phyloP scores from a whole-genome alignment of 2,329 filamentous ascomycete genomes.

The Colletotrichum tropicale region DNA sequence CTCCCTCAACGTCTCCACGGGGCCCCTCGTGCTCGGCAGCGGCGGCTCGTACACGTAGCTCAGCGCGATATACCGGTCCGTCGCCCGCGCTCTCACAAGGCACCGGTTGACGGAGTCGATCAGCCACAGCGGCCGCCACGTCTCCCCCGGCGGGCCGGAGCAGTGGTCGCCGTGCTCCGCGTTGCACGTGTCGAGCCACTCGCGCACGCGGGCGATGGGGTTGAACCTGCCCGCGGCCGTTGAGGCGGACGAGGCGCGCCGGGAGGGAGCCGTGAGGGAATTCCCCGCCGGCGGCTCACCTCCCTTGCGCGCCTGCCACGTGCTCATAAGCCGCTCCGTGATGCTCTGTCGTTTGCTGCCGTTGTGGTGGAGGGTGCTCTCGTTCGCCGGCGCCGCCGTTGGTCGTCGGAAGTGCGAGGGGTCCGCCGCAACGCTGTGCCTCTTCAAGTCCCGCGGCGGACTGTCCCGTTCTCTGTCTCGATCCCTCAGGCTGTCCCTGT shows the following conservation, averaged over 20 bases:
- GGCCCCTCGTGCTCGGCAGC: constrained; percentile 21
- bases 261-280: not conserved
- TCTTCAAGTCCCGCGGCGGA: constrained; percentile 22
- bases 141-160: constrained; percentile 27
- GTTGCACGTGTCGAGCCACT: constrained; percentile 49
- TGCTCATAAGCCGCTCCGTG: constrained; percentile 40
- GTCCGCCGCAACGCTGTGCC: constrained; percentile 19
- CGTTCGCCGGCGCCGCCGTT: constrained; percentile 5
- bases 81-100: constrained; percentile 41
- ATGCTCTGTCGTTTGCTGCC: constrained; percentile 44
- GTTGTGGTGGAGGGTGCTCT: not conserved
- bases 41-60: constrained; percentile 48
- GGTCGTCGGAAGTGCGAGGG: constrained; percentile 12
- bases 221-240: constrained; percentile 29
- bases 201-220: constrained; percentile 41
- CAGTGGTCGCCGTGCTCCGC: constrained; percentile 46
- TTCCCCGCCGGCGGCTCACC: constrained; percentile 16
- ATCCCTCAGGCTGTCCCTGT: constrained; percentile 3
- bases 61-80: constrained; percentile 47
- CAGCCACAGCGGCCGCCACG: constrained; percentile 45
- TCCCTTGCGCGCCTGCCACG: constrained; percentile 18
- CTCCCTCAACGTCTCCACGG: constrained; percentile 35
- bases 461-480: constrained; percentile 2
- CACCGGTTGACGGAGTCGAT: constrained; percentile 44
- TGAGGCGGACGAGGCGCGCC: constrained; percentile 21